Base-by-base conservation (phyloP, 176 grass and related monocot species). In the Oryza rufipogon region DNA sequence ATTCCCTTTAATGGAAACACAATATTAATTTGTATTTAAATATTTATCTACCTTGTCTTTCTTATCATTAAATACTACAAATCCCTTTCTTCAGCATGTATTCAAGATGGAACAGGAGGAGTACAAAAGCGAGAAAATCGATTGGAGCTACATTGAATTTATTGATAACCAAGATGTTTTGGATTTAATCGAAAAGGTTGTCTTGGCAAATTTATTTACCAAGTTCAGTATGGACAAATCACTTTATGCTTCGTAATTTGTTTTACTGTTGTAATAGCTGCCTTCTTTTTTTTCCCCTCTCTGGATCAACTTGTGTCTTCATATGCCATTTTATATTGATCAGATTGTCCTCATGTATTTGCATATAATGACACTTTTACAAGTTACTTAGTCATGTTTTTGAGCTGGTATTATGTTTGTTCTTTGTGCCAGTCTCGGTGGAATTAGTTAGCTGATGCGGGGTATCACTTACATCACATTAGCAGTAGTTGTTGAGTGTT, bases 31-130 rank as follows among this genome's bases (percentile, higher is more conserved):
- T 22, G 16, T 15, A 49, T 49, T 64, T 78, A 46, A 20, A 69
- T 77, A 66, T 71, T 83, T 87, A 33, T 38, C 84, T 88, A 48
- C 25, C 66, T 66, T 92, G 61, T 22, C 68, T 81, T 2, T 45
- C 36, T 83, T 75, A 75, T 51, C 52, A 75, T 74, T 74, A 39
- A 74, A 79, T 86, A 47, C 60, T 83, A 47, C 38, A 49, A 48
- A 58, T 71, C 64, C 86, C 51, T 82, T 92, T 42, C 39, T 36
- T 81, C 96, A 98, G 96, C 96, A 98, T 83, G 96, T 98, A 48
- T 98, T 98, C 71, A 98, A 98, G 85, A 95, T 98, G 96, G 96
- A 98, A 81, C 96, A 98, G 60, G 91, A 98, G 77, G 96, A 98
- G 81, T 98, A 98, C 85, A 95, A 91, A 83, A 94, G 91, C 5